Conservation (phyloP, 768 basidiomycete genomes). For the Tricholoma furcatifolium region DNA sequence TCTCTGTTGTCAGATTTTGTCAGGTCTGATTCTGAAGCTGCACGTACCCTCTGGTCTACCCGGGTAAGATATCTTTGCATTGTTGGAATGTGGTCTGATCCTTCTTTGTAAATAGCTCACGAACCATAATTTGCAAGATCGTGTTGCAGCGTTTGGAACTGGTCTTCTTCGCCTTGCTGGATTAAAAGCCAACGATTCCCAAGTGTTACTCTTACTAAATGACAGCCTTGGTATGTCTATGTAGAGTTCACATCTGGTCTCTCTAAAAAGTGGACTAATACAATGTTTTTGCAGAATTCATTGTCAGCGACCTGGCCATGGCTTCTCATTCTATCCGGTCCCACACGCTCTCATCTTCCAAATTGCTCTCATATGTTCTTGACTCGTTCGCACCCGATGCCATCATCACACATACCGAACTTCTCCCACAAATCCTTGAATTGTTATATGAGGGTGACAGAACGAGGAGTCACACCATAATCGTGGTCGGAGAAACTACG, state of each 20-base stretch:
- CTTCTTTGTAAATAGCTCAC: conserved; percentile 53
- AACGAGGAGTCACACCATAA: conserved; percentile 49
- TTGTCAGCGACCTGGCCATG: conserved; percentile 78
- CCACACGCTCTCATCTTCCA: conserved; percentile 58
- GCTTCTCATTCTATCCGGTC: conserved; percentile 68
- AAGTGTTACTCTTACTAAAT: conserved; percentile 74
- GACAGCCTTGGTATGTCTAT: conserved; percentile 65
- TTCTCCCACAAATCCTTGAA: conserved; percentile 71
- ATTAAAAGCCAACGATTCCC: conserved; percentile 58
- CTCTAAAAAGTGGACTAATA: background rate
- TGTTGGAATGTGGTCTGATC: conserved; percentile 2
- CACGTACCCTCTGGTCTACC: conserved; percentile 78
- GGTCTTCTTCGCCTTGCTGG: conserved; percentile 61
- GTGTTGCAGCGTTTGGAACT: conserved; percentile 69
- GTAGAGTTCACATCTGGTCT: background rate
- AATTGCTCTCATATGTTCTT: conserved; percentile 61
- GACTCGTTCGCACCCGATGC: conserved; percentile 69
- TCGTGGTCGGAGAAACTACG: conserved; percentile 70
- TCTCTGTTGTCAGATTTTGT: conserved; percentile 66
- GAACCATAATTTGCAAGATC: conserved; percentile 67
- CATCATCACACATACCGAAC: conserved; percentile 66
- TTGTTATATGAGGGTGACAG: conserved; percentile 61
- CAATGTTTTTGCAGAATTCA: conserved; percentile 51
- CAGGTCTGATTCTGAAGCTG: conserved; percentile 60
- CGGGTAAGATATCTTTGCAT: conserved; percentile 43